Base-by-base conservation (phyloP, 306 rosid species). In the Cucurbita argyrosperma region DNA sequence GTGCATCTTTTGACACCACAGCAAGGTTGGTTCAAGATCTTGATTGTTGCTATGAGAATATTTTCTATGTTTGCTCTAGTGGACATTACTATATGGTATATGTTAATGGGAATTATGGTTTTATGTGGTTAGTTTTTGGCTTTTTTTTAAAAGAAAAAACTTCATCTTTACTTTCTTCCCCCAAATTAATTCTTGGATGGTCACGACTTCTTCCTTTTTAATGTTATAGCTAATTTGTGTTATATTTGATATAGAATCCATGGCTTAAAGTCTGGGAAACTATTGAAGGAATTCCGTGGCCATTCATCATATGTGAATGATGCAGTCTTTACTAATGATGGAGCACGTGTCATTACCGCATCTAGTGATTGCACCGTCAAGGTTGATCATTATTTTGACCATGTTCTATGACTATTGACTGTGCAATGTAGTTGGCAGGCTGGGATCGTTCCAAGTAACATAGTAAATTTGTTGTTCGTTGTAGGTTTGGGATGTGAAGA, bases 321-420 rank as follows among this genome's bases (percentile, higher is more conserved):
- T 87, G 99, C 97, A 76, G 87, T 86, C 73, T 95, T 91, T 80
- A 91, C 99, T 49, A 76, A 53, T 65, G 99, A 95, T 78, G 97
- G 96, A 72, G 85, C 90, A 61, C 99, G 96, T 59, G 85, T 91
- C 76, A 79, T 95, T 42, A 95, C 97, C 42, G 96, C 97, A 64
- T 95, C 99, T 52, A 95, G 99, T 85, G 99, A 95, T 85, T 89
- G 97, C 87, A 91, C 97, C 10, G 87, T 91, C 76, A 95, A 95
- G 92, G 99, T 91, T 21, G 76, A 53, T 18, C 56, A 21, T 61
- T 49, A 26, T 69, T 69, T 69, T 69, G 23, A 26, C 30, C 9
- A 8, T 8, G 14, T 69, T 47, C 45, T 69, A 30, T 8, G 74
- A 14, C 10, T 47, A 30, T 30, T 14, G 58, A 49, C 21, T 26